Base-by-base conservation (phyloP, 1,139 yeast genomes). In the Geotrichum reessii region DNA sequence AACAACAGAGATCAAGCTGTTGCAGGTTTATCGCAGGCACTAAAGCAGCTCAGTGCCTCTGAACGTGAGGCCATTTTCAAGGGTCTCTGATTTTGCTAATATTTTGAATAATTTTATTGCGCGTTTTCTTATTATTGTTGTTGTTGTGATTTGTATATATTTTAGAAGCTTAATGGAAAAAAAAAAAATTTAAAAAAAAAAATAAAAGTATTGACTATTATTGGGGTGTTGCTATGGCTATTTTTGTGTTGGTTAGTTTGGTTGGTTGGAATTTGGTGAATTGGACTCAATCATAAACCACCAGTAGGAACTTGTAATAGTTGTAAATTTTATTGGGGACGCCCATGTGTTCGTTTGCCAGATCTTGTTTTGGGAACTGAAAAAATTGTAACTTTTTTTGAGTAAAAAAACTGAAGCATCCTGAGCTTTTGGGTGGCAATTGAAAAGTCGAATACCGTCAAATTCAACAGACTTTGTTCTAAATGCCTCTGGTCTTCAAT, bases 1-100 rank as follows among this genome's bases (percentile, higher is more conserved):
- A 52, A 52, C 61, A 83, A 84, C 69, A 80, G 83, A 62, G 76
- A 76, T 54, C 77, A 76, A 64, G 81, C 86, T 54, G 78, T 82
- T 55, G 73, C 76, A 60, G 86, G 85, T 54, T 76, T 87, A 66
- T 79, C 82, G 63, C 89, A 84, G 63, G 85, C 84, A 47, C 72
- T 87, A 64, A 77, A 81, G 63, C 73, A 80, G 63, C 76, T 87
- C 67, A 76, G 87, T 21, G 79, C 80, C 48, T 84, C 81, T 61
- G 89, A 86, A 65, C 84, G 81, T 69, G 83, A 79, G 59, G 78
- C 80, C 62, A 74, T 81, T 55, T 67, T 80, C 56, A 76, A 72
- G 60, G 14, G 51, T 6, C 28, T 47, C n/a, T 17, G 47, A 12
- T 12, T 33, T 12, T 33, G 5, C 2, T 33, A 17, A 33, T 33